phyloP scores from a whole-genome alignment of 108 stramenopile species.

The Cyclotella choctawhatcheeana region DNA sequence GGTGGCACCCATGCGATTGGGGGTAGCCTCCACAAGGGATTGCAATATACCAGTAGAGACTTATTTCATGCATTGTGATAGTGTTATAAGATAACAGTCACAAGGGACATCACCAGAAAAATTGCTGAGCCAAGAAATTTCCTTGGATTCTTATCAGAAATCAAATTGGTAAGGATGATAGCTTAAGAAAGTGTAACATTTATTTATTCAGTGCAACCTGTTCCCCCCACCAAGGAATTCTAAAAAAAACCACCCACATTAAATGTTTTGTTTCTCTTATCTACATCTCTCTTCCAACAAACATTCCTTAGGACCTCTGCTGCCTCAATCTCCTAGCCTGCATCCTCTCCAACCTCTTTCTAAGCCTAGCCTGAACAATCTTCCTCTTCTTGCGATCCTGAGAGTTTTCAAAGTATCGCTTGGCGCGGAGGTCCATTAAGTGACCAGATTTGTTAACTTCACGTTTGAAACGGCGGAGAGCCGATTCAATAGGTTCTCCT shows the following conservation, averaged over 20 bases:
- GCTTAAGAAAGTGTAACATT: too few species aligned
- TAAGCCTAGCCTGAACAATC: conserved; percentile 86
- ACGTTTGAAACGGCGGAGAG: conserved; percentile 90
- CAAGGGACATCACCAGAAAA: too few species aligned
- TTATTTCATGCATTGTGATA: too few species aligned
- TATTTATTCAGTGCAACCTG: too few species aligned
- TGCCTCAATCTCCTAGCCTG: conserved; percentile 74
- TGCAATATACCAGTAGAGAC: conserved; percentile 2
- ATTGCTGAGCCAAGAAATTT: too few species aligned
- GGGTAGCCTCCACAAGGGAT: neutral
- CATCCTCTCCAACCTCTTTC: conserved; percentile 90
- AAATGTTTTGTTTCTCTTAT: neutral
- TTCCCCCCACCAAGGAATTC: too few species aligned
- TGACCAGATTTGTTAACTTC: conserved; percentile 92
- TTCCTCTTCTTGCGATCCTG: conserved; percentile 91
- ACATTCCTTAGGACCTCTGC: conserved; percentile 32
- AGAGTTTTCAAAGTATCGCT: conserved; percentile 87
- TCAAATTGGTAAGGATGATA: too few species aligned
- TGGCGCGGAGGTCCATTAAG: conserved; percentile 87
- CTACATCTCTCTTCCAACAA: neutral
- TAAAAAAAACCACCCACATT: too few species aligned
- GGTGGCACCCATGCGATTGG: neutral
- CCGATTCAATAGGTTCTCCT: conserved; percentile 89
- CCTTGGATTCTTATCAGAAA: too few species aligned
- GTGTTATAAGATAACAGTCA: too few species aligned